Base-by-base conservation (phyloP, 495 filamentous ascomycete genomes). In the Astrocystis sublimbata region DNA sequence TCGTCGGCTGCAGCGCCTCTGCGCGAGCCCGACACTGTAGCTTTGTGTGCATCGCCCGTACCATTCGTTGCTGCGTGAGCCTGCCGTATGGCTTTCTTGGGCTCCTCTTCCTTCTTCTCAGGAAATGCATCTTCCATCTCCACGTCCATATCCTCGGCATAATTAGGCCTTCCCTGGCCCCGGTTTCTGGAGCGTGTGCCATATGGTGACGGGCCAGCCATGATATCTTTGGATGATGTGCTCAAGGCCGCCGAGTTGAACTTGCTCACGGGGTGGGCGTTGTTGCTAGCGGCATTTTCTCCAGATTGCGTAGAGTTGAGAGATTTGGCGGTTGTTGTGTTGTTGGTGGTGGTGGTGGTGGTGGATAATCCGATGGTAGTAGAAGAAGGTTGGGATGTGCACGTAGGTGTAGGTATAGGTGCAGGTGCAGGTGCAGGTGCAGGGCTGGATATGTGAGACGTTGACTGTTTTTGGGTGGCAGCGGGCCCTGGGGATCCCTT, bases 171-270 rank as follows among this genome's bases (percentile, higher is more conserved):
- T 65, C 90, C 82, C 58, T 80, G 81, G 62, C 89, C 91, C 62
- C 93, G 87, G 71, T 96, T 96, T 73, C 94, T 88, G 60, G 94
- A 98, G 65, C 94, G 90, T 65, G 96, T 99, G 62, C 94, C 94
- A 74, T 99, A 98, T 21, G 92, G 90, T 49, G 89, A 88, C 46
- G 73, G 69, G 4, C 71, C 74, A 30, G 69, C 55, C 49, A 70
- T 70, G 46, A 63, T 70, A 47, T 73, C 73, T 67, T 77, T 78
- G 62, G 70, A 52, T 19, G 76, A 73, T 24, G 72, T 58, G 58
- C 71, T 73, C 24, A 75, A 75, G 58, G 69, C 71, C 50, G 78
- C 71, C 23, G 75, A 75, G 43, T 71, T 68, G 26, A 77, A 75
- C 64, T 78, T 81, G 40, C 76, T 78, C 80, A 77, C 73, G 35